Percentiles rank a stretch among this genome's conserved stretches.
Conservation (phyloP, 164 flowering plant species). For the Dillenia turbinata region DNA sequence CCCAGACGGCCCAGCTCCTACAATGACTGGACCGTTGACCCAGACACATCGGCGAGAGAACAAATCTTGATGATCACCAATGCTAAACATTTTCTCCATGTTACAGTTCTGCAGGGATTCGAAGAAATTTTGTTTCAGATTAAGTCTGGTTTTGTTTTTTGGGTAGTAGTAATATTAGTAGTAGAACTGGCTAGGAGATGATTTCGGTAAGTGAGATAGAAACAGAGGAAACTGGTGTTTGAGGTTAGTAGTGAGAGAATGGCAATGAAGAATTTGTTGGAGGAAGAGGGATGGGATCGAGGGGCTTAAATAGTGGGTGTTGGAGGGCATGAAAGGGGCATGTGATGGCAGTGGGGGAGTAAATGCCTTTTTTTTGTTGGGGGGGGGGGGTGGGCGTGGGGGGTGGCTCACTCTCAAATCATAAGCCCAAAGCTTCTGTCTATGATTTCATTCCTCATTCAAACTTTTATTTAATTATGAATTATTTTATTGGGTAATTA, state of each 20-base stretch:
- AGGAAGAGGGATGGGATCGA: conserved; percentile 9
- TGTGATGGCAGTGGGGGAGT: conserved; percentile 1
- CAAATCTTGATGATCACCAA: no score
- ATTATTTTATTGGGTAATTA: background rate
- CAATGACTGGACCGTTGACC: conserved; percentile 77
- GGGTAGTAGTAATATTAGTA: no score
- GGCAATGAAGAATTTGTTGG: conserved; percentile 4
- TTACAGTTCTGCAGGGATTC: no score
- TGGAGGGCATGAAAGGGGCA: no score
- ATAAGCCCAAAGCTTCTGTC: conserved; percentile 11
- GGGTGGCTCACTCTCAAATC: conserved; percentile 17
- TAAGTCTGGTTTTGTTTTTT: no score
- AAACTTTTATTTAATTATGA: background rate
- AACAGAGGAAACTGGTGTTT: no score
- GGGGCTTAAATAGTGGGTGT: conserved; percentile 27
- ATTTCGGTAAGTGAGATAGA: no score
- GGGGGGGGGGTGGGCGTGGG: no score
- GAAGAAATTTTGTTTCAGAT: no score
- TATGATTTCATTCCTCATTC: conserved; percentile 7
- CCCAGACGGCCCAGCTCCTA: conserved; percentile 84
- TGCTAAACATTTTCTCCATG: no score
- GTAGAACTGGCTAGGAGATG: no score
- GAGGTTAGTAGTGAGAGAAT: no score
- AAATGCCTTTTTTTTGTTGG: background rate
- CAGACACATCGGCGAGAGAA: conserved; percentile 33